A percentile compares a stretch with the other conserved stretches of the same genome.
These are phyloP conservation scores for Metschnikowia continentalis DNA, from an alignment of 805 yeast species.

Conservation along the genomic window DNA sequence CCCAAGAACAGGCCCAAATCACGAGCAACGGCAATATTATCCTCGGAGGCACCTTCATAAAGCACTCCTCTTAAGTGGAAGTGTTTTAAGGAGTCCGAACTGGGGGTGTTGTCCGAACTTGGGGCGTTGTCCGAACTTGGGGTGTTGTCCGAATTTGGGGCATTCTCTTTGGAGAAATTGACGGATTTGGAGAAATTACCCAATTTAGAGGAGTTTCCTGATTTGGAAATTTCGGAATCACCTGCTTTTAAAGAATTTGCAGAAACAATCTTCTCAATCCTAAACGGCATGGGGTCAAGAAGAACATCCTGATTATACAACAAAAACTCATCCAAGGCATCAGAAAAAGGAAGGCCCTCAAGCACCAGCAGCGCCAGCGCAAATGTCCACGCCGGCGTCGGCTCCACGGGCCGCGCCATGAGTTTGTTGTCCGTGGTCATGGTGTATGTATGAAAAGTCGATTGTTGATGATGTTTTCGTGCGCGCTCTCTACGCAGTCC, in stretches of 20 bases:
- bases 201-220: too few relatives aligned
- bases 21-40: constrained; percentile 35
- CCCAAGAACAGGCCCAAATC: constrained; percentile 36
- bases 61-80: constrained; percentile 39
- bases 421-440: background rate
- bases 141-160: too few relatives aligned
- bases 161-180: too few relatives aligned
- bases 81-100: constrained; percentile 18
- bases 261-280: too few relatives aligned
- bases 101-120: background rate
- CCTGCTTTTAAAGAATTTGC: too few relatives aligned
- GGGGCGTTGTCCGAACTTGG: too few relatives aligned
- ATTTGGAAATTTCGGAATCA: too few relatives aligned
- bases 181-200: too few relatives aligned
- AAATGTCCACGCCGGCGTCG: constrained; percentile 32
- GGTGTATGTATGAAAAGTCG: background rate
- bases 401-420: constrained; percentile 15
- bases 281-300: constrained; percentile 31
- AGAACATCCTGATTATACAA: constrained; percentile 28
- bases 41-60: constrained; percentile 32
- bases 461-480: background rate
- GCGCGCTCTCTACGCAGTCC: background rate
- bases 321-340: constrained; percentile 39
- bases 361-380: constrained; percentile 29
- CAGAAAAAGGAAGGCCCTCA: constrained; percentile 22